Evolutionary conservation across 805 yeast species (phyloP).

Genomic region (Ogataea trehaloabstinens): DNA sequence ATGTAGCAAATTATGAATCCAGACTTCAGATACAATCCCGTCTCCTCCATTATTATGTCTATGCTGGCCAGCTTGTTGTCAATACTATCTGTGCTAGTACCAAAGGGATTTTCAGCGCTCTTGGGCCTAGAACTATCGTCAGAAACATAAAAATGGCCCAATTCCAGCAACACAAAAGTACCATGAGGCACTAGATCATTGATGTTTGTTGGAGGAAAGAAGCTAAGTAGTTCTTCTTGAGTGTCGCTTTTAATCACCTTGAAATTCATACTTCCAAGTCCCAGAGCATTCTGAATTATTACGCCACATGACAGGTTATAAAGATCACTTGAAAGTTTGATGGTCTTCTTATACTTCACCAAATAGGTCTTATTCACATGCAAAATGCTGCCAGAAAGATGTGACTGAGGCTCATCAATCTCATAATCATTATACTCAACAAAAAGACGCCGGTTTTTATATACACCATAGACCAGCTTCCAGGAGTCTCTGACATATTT

Average conservation of each 20-base stretch:
- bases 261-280: constrained; percentile 58
- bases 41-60: constrained; percentile 52
- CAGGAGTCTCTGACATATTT: constrained; percentile 50
- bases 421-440: constrained; percentile 41
- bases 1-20: constrained; percentile 43
- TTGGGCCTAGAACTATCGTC: constrained; percentile 1
- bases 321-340: constrained; percentile 47
- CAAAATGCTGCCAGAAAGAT: constrained; percentile 34
- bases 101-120: constrained; percentile 1
- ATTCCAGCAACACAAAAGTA: constrained; percentile 46
- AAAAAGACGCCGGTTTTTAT: constrained; percentile 51
- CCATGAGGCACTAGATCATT: constrained; percentile 55
- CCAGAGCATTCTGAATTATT: constrained; percentile 51
- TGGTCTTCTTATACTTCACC: constrained; percentile 42
- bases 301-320: constrained; percentile 53
- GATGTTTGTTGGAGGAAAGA: constrained; percentile 56
- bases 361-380: constrained; percentile 50
- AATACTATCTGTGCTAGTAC: background rate
- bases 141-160: constrained; percentile 45
- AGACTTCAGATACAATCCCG: constrained; percentile 51
- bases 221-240: constrained; percentile 35
- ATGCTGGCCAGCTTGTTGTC: constrained; percentile 33
- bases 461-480: constrained; percentile 49
- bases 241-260: constrained; percentile 37
- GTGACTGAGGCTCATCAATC: constrained; percentile 47